Percentiles rank a stretch among this genome's conserved stretches.
phyloP scores from a whole-genome alignment of 768 basidiomycete genomes.

The Mycena maculata region DNA sequence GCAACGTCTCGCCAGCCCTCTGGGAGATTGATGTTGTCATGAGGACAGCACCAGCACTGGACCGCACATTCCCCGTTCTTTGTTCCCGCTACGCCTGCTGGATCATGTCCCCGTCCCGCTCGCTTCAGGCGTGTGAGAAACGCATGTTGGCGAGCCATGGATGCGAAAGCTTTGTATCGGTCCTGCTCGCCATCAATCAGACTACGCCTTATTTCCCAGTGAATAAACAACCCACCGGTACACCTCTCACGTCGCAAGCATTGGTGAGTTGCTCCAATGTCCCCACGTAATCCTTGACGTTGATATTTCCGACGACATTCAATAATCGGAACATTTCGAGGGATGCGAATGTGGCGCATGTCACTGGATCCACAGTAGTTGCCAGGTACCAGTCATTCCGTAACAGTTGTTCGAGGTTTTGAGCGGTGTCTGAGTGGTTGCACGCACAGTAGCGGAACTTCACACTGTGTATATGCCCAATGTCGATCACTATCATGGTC shows the following conservation, averaged over 20 bases:
- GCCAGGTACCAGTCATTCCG: conserved; percentile 26
- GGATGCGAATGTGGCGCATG: neutral
- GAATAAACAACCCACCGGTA: too few species aligned
- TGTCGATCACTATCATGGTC: too few species aligned
- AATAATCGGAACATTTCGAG: conserved; percentile 26
- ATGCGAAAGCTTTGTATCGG: conserved; percentile 8
- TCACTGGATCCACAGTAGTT: conserved; percentile 10
- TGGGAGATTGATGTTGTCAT: conserved; percentile 26
- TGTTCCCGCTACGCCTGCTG: neutral
- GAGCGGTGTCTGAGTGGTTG: too few species aligned
- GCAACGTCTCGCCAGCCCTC: conserved; percentile 28
- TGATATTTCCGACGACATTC: conserved; percentile 24
- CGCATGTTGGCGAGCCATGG: conserved; percentile 16
- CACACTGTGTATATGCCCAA: too few species aligned
- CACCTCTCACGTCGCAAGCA: neutral
- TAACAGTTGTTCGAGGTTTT: conserved; percentile 7
- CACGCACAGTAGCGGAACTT: too few species aligned
- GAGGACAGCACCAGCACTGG: conserved; percentile 34
- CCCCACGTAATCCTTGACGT: conserved; percentile 2
- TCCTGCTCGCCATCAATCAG: conserved; percentile 20
- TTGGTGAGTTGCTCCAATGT: conserved; percentile 12
- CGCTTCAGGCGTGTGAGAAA: conserved; percentile 24
- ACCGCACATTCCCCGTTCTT: conserved; percentile 24
- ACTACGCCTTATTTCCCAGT: too few species aligned
- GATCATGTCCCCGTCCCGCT: conserved; percentile 23